Evolutionary conservation across 306 rosid genomes (phyloP), one percentile per base, ranked within the genome.

Genomic region (Pterocarpus santalinus): DNA sequence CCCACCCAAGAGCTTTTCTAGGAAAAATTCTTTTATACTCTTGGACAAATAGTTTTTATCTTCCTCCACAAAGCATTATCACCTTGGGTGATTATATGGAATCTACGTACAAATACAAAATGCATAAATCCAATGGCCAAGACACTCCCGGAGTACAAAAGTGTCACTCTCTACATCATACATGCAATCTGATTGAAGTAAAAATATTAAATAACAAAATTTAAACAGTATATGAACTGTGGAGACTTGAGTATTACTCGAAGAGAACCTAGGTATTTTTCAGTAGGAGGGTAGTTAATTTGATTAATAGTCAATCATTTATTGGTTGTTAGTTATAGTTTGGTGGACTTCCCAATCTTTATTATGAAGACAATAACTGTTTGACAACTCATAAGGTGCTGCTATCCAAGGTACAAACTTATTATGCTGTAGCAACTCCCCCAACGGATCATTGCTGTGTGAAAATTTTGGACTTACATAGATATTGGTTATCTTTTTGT

Each of bases 281-380:
- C 28, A 65, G 8, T 35, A 12, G 46, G 46, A 17, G 66, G n/a
- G 35, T 7, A 15, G 56, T 53, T 55, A 34, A 7, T 28, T 71
- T 71, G 47, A 30, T 70, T 61, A 71, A n/a, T 34, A 14, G 46
- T 32, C 13, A 49, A n/a, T 71, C 49, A 15, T 16, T 34, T 39
- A 72, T 28, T 17, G 8, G 7, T 71, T 72, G 64, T 17, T 35
- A 52, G 35, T n/a, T 3, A 13, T 46, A 44, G 57, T 47, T 22
- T 69, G 49, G 55, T 67, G 61, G 51, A 30, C 49, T 72, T 72
- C 16, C 47, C 22, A 43, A 39, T 22, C 13, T 67, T 65, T 16
- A n/a, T 38, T 15, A 69, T 47, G 61, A 1, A 71, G n/a, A 46
- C 15, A 13, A 69, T 68, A 5, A 49, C 34, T 70, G 44, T 32